phyloP scores from a whole-genome alignment of 257 asterid genomes.

The Solanum dulcamara region DNA sequence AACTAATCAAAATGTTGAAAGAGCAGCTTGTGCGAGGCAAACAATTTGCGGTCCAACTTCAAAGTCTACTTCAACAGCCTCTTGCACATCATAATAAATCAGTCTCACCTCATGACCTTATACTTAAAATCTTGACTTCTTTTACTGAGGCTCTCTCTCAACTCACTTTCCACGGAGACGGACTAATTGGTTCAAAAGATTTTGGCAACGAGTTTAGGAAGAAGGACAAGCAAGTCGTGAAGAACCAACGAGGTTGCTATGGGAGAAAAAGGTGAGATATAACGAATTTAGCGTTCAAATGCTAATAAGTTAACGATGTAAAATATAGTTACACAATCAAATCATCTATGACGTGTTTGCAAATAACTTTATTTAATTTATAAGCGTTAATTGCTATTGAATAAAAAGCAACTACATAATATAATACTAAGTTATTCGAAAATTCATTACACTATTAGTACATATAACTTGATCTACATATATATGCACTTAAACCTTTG shows the following conservation, averaged over 20 bases:
- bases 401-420: background rate
- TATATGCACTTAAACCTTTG: background rate
- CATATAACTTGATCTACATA: background rate
- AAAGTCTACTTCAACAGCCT: constrained; percentile 18
- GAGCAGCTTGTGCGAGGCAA: constrained; percentile 38
- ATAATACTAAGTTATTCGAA: background rate
- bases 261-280: background rate
- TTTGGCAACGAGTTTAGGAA: background rate
- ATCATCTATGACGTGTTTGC: background rate
- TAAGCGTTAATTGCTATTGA: background rate
- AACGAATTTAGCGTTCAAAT: background rate
- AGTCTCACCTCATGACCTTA: constrained; percentile 12
- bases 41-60: constrained; percentile 27
- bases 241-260: background rate
- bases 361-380: background rate
- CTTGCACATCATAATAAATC: background rate
- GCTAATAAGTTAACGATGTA: background rate
- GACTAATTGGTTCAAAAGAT: constrained; percentile 7
- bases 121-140: constrained; percentile 26
- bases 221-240: constrained; percentile 26
- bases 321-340: background rate
- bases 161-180: constrained; percentile 5
- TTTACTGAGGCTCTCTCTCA: constrained; percentile 25
- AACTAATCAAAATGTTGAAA: background rate
- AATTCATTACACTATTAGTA: background rate